These are phyloP conservation scores for Boletus reticuloceps DNA, from an alignment of 768 basidiomycete genomes.

Conservation along the genomic window DNA sequence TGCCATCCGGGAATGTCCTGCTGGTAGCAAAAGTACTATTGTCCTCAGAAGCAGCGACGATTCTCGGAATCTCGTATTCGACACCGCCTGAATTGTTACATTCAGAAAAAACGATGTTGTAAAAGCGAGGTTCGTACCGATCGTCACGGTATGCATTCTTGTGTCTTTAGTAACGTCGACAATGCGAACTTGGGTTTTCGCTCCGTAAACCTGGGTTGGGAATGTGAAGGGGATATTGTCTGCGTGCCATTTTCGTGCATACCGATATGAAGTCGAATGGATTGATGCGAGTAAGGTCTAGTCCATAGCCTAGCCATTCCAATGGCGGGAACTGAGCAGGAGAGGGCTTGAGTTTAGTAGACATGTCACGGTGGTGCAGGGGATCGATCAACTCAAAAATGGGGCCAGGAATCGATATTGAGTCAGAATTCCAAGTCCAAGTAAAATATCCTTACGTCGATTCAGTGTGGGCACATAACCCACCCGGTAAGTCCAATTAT, in stretches of 20 bases:
- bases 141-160: not conserved
- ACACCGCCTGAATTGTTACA: not conserved
- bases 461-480: too few species aligned
- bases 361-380: not conserved
- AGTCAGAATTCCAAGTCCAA: too few species aligned
- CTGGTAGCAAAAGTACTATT: not conserved
- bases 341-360: not conserved
- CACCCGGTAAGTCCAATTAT: too few species aligned
- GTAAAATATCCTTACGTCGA: too few species aligned
- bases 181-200: slow-evolving; percentile 3
- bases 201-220: not conserved
- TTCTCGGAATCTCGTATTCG: slow-evolving; percentile 3
- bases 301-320: slow-evolving; percentile 3
- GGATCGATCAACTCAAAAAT: not conserved
- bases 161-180: slow-evolving; percentile 3
- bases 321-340: slow-evolving; percentile 1
- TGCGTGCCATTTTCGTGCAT: not conserved
- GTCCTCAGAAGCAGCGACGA: not conserved
- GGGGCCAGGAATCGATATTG: too few species aligned
- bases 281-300: slow-evolving; percentile 1
- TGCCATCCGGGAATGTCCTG: not conserved
- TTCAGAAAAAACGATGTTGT: not conserved
- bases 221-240: not conserved
- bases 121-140: not conserved
- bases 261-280: slow-evolving; percentile 2